A percentile compares a stretch with the other conserved stretches of the same genome.
Conservation (phyloP, 108 stramenopile species). For the Pseudonitzschia pungens region DNA sequence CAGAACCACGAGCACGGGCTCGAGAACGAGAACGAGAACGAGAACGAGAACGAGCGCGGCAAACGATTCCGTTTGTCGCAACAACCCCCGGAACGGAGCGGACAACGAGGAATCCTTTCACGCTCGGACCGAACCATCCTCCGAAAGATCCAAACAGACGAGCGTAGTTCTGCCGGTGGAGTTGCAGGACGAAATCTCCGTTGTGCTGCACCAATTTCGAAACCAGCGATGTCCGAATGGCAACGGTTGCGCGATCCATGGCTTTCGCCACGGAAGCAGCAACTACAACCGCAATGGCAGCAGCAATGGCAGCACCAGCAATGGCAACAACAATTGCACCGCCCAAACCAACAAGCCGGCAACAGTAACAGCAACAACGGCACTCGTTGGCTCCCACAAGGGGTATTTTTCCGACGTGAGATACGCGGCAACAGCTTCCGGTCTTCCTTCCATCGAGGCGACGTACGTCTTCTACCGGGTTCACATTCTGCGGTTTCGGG, state of each 20-base stretch:
- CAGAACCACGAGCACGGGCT: no score
- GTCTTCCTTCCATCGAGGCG: background rate
- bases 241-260: background rate
- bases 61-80: no score
- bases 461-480: slow-evolving; percentile 9
- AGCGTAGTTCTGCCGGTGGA: background rate
- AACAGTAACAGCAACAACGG: background rate
- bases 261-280: background rate
- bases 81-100: no score
- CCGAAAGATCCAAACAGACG: no score
- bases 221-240: background rate
- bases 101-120: no score
- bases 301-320: background rate
- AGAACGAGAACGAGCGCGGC: no score
- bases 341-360: no score
- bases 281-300: background rate
- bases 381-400: background rate
- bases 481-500: background rate
- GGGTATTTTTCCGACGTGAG: slow-evolving; percentile 4
- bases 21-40: no score
- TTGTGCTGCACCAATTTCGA: background rate
- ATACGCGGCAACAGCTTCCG: background rate
- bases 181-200: background rate
- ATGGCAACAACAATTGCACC: no score
- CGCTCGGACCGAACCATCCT: no score